Conservation (phyloP, 768 basidiomycete genomes). For the Naganishia antarctica region DNA sequence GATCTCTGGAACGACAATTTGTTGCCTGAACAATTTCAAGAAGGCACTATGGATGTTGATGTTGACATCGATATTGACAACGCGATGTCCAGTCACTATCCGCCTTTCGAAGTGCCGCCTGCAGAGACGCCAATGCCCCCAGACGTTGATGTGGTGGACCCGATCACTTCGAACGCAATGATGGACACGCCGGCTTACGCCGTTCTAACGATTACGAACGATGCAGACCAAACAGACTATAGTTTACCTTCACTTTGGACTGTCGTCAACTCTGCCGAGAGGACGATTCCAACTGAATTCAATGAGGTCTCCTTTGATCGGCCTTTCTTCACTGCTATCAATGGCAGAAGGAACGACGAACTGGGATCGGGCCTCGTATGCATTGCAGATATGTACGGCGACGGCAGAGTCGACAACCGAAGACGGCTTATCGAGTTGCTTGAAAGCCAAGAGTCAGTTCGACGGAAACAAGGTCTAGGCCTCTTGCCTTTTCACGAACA, state of each 20-base stretch:
- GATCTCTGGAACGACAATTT: conserved; percentile 12
- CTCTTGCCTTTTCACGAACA: background rate
- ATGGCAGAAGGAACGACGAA: background rate
- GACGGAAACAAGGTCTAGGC: background rate
- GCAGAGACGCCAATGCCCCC: background rate
- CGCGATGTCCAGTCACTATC: background rate
- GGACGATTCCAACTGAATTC: background rate
- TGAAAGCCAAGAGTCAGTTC: background rate
- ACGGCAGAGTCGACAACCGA: conserved; percentile 13
- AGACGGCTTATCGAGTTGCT: background rate
- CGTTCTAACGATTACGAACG: background rate
- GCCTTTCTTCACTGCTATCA: background rate
- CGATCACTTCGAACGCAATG: background rate
- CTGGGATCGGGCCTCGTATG: background rate
- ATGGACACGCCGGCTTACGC: background rate
- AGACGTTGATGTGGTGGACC: background rate
- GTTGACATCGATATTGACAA: background rate
- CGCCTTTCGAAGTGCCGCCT: background rate
- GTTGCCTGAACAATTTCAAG: background rate
- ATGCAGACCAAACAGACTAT: background rate
- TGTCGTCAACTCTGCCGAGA: background rate
- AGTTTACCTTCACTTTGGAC: background rate
- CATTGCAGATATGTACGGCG: conserved; percentile 18
- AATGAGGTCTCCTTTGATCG: background rate
- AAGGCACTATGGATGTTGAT: background rate